Base-by-base conservation (phyloP, 208 protist genomes). In the Vickermania ingenoplastis region DNA sequence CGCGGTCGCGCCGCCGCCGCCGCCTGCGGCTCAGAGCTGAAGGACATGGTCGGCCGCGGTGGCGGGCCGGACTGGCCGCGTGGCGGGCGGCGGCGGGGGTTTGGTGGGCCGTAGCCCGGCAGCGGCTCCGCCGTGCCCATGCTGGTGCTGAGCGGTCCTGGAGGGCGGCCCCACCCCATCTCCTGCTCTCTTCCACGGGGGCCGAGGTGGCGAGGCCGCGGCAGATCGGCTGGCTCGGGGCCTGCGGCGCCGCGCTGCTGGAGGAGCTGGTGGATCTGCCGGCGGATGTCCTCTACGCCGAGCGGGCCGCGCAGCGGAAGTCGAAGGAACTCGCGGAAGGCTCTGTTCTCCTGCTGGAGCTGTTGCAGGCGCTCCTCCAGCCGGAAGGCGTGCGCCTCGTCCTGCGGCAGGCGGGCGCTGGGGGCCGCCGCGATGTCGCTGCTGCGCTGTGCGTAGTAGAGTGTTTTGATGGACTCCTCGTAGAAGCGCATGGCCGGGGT, bases 391-490 rank as follows among this genome's bases (percentile, higher is more conserved):
- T 79, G 67, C 59, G 83, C 62, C 56, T 83, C 74, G 7, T 71
- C 66, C 14, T 72, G 65, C 69, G 94, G 72, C 63, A 95, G 76
- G 36, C 84, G 81, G 22, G 75, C 65, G 24, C 73, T 70, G 1
- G 82, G 73, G 11, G 59, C 45, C 14, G 69, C 71, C 11, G 61
- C 65, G 51, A 94, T 94, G 56, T 75, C 72, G 30, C 74, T 75
- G 17, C 75, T 69, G 23, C 88, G 88, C 60, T 89, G 73, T 0
- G 84, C 88, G 65, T 88, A 95, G 53, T 85, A 64, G 23, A 95
- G 61, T 2, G 88, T 95, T 17, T 81, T 77, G 26, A 92, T 57
- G 24, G 88, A 91, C 65, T 95, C 84, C 28, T 89, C 82, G 22
- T 78, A 63, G 67, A 86, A 88, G 13, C 79, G 63, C 17, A 55